These are phyloP conservation scores for Apiospora phragmitis DNA, from an alignment of 2,329 filamentous ascomycete genomes.

Conservation along the genomic window DNA sequence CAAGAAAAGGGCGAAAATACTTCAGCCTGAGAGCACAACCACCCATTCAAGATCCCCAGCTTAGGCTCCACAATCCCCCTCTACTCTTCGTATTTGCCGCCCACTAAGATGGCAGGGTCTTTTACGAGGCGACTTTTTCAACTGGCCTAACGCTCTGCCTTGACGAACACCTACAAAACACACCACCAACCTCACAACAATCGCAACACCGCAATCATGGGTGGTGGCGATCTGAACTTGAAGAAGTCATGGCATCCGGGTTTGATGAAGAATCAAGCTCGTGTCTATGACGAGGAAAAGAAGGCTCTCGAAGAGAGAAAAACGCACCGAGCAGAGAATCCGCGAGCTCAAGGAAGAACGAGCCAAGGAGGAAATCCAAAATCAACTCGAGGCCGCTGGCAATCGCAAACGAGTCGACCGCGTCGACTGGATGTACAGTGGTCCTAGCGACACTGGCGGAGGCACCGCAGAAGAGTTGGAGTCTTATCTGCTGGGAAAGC, in stretches of 20 bases:
- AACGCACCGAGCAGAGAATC: conserved; percentile 85
- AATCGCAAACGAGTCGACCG: conserved; percentile 77
- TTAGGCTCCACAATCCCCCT: neutral
- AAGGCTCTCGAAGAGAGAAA: conserved; percentile 92
- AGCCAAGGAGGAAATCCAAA: conserved; percentile 86
- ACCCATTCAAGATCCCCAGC: neutral
- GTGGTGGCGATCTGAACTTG: conserved; percentile 85
- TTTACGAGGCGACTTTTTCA: conserved; percentile 35
- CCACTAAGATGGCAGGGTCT: conserved; percentile 57
- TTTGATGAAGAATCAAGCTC: conserved; percentile 85
- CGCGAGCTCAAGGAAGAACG: conserved; percentile 95
- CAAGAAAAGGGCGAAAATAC: conserved; percentile 14
- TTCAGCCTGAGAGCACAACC: neutral
- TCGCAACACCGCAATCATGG: conserved; percentile 62
- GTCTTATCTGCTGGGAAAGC: conserved; percentile 88
- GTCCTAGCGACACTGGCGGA: conserved; percentile 74
- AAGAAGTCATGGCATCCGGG: conserved; percentile 96
- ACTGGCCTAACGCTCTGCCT: conserved; percentile 1
- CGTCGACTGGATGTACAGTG: conserved; percentile 98
- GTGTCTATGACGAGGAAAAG: conserved; percentile 89
- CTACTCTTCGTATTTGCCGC: conserved; percentile 69
- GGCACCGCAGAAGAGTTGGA: conserved; percentile 87
- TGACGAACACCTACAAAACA: neutral
- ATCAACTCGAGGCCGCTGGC: conserved; percentile 84
- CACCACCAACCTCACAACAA: conserved; percentile 16